Base-by-base conservation (phyloP, 2,329 filamentous ascomycete species). In the Exserohilum turcica region DNA sequence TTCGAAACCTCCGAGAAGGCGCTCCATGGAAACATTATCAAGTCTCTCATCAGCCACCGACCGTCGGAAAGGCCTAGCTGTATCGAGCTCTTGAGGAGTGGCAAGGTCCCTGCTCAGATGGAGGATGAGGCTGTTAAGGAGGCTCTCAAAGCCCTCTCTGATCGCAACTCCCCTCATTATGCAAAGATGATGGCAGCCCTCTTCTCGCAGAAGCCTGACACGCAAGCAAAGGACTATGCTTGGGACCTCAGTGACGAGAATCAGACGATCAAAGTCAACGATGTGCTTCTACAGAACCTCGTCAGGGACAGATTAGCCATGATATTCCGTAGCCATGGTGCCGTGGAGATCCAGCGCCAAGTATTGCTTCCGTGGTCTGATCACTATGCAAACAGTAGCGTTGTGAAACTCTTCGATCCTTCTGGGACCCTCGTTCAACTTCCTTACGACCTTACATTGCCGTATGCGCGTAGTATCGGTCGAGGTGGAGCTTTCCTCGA, bases 391-490 rank as follows among this genome's bases (percentile, higher is more conserved):
- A 79, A 75, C 37, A 72, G 69, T 70, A 90, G 90, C 63, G 87
- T 89, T 12, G 89, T 95, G 13, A 88, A 90, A 56, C 76, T 97
- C 12, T 79, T 99, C 21, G 91, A 96, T 71, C 81, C 86, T 1
- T 90, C 87, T 56, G 94, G 93, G 2, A 93, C 89, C n/a, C 80
- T 97, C 1, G 80, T 97, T 6, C 94, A 99, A 70, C 78, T 99
- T n/a, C 94, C 94, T 0, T 97, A 91, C 66, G 94, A 99, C 72
- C 79, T 97, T 18, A 96, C 92, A 2, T 81, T 97, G 59, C 92
- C 93, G 1, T 87, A 96, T 71, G 94, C 94, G 19, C 85, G 93
- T 48, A 86, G 88, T 52, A 84, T 99, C 46, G 92, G 93, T 5
- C 88, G 90, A 57, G 84, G 87, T 39, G 79, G 79, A 10, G 79